These are phyloP conservation scores for Xylaria sp. DNA, from an alignment of 2,329 filamentous ascomycete species.

Conservation along the genomic window DNA sequence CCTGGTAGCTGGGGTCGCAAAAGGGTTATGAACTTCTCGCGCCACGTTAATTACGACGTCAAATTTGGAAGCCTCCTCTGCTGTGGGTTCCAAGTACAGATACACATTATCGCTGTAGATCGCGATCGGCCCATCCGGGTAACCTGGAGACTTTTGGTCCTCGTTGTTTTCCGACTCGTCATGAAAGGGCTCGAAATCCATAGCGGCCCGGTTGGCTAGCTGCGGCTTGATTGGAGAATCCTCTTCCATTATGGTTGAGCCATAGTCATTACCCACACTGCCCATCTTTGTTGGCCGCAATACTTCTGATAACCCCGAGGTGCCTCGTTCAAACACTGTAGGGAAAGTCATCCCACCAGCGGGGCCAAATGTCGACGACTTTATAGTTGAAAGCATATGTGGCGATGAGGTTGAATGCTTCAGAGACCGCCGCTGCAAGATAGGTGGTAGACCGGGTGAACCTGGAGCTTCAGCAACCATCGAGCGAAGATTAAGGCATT, in stretches of 20 bases:
- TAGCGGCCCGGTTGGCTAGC: slow-evolving; percentile 67
- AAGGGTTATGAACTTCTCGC: slow-evolving; percentile 82
- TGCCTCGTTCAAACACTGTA: slow-evolving; percentile 67
- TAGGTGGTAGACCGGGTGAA: slow-evolving; percentile 66
- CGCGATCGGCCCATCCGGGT: slow-evolving; percentile 82
- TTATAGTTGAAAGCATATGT: slow-evolving; percentile 69
- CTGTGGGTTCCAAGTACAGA: slow-evolving; percentile 82
- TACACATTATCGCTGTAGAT: slow-evolving; percentile 83
- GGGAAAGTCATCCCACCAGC: slow-evolving; percentile 72
- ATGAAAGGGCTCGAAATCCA: slow-evolving; percentile 69
- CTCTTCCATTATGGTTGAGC: slow-evolving; percentile 63
- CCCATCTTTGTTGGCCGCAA: slow-evolving; percentile 62
- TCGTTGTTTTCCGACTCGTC: slow-evolving; percentile 78
- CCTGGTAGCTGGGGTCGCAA: slow-evolving; percentile 53
- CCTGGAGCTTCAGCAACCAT: slow-evolving; percentile 64
- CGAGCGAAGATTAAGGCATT: slow-evolving; percentile 61
- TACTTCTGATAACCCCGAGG: slow-evolving; percentile 68
- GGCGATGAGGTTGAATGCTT: slow-evolving; percentile 76
- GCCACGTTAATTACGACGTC: slow-evolving; percentile 89
- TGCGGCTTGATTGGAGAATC: slow-evolving; percentile 69
- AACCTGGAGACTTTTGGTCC: slow-evolving; percentile 82
- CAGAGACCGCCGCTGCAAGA: slow-evolving; percentile 69
- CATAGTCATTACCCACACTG: slow-evolving; percentile 46
- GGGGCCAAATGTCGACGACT: slow-evolving; percentile 69
- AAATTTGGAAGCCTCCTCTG: slow-evolving; percentile 79